These are phyloP conservation scores for Amaranthus tricolor DNA, from an alignment of 179 eudicot genomes.

Conservation along the genomic window DNA sequence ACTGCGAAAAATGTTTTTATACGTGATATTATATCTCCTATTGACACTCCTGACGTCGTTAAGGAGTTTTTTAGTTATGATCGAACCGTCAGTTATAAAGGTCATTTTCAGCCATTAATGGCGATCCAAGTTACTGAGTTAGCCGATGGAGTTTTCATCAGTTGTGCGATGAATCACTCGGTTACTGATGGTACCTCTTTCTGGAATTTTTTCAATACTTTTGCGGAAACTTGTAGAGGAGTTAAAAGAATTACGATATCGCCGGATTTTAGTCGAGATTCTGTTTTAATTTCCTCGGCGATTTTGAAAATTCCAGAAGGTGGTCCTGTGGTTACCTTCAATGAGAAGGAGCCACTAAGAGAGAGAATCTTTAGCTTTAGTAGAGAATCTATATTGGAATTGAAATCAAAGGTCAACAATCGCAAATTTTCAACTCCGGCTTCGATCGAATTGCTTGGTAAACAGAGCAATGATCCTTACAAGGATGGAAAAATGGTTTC, in stretches of 20 bases:
- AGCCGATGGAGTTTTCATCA: conserved; percentile 74
- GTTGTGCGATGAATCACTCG: conserved; percentile 81
- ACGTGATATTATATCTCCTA: conserved; percentile 44
- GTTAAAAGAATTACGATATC: conserved; percentile 30
- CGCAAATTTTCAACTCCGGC: conserved; percentile 28
- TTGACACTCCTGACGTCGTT: conserved; percentile 50
- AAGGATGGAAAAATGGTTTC: conserved; percentile 26
- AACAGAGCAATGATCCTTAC: conserved; percentile 56
- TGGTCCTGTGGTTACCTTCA: conserved; percentile 68
- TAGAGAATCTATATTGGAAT: conserved; percentile 51
- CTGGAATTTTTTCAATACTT: conserved; percentile 90
- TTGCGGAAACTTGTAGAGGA: conserved; percentile 72
- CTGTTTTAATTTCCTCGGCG: conserved; percentile 60
- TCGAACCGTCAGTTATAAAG: conserved; percentile 59
- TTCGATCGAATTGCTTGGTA: conserved; percentile 51
- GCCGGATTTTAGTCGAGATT: conserved; percentile 64
- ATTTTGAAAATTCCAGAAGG: conserved; percentile 66
- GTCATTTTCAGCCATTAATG: conserved; percentile 69
- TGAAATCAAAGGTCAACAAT: conserved; percentile 55
- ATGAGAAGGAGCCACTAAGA: conserved; percentile 49
- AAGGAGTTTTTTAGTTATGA: conserved; percentile 55
- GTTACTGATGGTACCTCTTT: conserved; percentile 87
- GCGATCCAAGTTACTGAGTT: conserved; percentile 80
- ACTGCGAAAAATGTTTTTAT: conserved; percentile 36
- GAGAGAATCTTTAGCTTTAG: conserved; percentile 79